phyloP scores from a whole-genome alignment of 2,329 filamentous ascomycete genomes.

The Claviceps cyperi region DNA sequence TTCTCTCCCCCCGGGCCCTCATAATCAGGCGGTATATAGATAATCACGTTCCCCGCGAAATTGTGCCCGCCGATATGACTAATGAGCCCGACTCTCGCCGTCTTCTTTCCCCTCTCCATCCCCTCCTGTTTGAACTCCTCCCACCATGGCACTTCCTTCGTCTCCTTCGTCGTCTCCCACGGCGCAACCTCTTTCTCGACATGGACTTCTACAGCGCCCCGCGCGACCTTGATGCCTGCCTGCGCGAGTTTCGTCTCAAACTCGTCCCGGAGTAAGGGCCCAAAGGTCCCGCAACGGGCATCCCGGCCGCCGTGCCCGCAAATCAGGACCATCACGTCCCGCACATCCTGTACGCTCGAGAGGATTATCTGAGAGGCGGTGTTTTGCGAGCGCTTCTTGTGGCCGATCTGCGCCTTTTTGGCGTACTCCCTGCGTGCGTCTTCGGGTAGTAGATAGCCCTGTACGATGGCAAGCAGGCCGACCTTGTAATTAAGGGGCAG shows the following conservation, averaged over 20 bases:
- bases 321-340: constrained; percentile 64
- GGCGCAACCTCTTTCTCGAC: constrained; percentile 1
- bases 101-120: constrained; percentile 9
- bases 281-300: constrained; percentile 65
- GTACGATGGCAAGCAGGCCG: constrained; percentile 41
- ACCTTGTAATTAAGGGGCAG: constrained; percentile 49
- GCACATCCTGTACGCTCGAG: constrained; percentile 42
- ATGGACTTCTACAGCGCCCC: constrained; percentile 27
- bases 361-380: constrained; percentile 37
- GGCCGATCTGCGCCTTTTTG: constrained; percentile 41
- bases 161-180: constrained; percentile 8
- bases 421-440: constrained; percentile 48
- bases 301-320: constrained; percentile 82
- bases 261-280: constrained; percentile 54
- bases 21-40: constrained; percentile 54
- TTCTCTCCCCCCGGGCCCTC: constrained; percentile 23
- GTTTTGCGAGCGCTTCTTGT: constrained; percentile 35
- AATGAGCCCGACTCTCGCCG: constrained; percentile 52
- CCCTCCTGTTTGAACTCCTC: constrained; percentile 8
- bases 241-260: constrained; percentile 48
- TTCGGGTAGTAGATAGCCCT: constrained; percentile 50
- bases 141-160: constrained; percentile 3
- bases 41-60: constrained; percentile 71
- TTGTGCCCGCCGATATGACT: constrained; percentile 78
- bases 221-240: constrained; percentile 33